phyloP scores from a whole-genome alignment of 805 yeast species.

The Yarrowia sp. region DNA sequence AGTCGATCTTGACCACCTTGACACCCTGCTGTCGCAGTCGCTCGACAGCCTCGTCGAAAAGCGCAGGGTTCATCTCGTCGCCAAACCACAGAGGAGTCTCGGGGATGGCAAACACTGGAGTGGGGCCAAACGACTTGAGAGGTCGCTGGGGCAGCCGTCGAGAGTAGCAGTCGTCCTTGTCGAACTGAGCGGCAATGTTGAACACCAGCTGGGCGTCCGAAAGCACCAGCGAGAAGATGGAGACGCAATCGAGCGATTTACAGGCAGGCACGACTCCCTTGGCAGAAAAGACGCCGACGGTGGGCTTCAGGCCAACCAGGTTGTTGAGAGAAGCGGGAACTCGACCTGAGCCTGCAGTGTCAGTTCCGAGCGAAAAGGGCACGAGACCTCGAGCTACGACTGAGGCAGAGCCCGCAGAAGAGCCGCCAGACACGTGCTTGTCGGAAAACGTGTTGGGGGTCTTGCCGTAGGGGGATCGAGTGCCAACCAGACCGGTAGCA shows the following conservation, averaged over 20 bases:
- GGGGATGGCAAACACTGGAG: constrained; percentile 81
- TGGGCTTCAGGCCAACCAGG: constrained; percentile 89
- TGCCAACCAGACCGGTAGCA: constrained; percentile 96
- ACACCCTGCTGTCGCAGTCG: constrained; percentile 63
- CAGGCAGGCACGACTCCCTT: constrained; percentile 98
- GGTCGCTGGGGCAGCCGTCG: constrained; percentile 76
- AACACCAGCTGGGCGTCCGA: constrained; percentile 84
- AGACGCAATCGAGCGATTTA: constrained; percentile 90
- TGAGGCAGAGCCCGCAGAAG: constrained; percentile 94
- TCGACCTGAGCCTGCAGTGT: constrained; percentile 97
- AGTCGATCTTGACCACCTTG: constrained; percentile 68
- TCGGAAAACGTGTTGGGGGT: constrained; percentile 79
- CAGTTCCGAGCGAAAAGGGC: constrained; percentile 91
- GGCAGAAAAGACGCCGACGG: constrained; percentile 85
- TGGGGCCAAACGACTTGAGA: constrained; percentile 60
- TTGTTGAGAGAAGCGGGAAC: constrained; percentile 97
- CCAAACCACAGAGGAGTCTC: constrained; percentile 76
- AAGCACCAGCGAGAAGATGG: constrained; percentile 78
- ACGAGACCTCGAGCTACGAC: constrained; percentile 90
- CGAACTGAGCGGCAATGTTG: constrained; percentile 73
- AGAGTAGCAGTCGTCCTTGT: constrained; percentile 79
- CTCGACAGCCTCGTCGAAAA: constrained; percentile 69
- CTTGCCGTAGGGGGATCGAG: constrained; percentile 92
- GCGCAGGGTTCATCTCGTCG: constrained; percentile 74
- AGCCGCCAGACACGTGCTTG: constrained; percentile 90